These are phyloP conservation scores for Talaromyces albobiverticillius DNA, from an alignment of 2,329 filamentous ascomycete species.

Conservation along the genomic window DNA sequence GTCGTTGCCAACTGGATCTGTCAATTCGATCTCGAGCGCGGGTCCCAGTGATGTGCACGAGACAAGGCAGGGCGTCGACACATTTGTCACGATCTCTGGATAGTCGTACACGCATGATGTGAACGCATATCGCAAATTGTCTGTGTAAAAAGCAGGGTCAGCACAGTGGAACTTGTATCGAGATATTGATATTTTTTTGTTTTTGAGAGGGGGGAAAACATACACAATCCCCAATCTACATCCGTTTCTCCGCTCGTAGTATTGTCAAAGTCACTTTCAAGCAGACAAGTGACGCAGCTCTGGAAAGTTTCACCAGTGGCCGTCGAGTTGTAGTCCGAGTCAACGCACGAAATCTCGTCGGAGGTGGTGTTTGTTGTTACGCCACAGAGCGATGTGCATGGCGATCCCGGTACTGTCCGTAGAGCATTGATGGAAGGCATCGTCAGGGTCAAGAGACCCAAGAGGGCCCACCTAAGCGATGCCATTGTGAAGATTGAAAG, in stretches of 20 bases:
- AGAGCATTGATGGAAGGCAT: slow-evolving; percentile 25
- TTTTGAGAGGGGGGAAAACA: no score
- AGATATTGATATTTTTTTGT: background rate
- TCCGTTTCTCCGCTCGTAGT: slow-evolving; percentile 36
- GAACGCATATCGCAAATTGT: slow-evolving; percentile 46
- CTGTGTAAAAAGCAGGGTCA: slow-evolving; percentile 25
- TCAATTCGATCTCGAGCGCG: slow-evolving; percentile 31
- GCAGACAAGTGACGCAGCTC: slow-evolving; percentile 40
- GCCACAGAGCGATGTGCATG: slow-evolving; percentile 34
- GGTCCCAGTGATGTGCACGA: slow-evolving; percentile 34
- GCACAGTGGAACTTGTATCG: background rate
- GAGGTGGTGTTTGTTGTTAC: slow-evolving; percentile 36
- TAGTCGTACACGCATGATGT: slow-evolving; percentile 43
- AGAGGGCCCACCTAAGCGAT: slow-evolving; percentile 17
- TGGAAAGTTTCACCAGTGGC: slow-evolving; percentile 34
- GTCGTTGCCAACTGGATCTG: slow-evolving; percentile 26
- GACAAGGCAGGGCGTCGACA: slow-evolving; percentile 45
- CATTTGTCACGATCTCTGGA: slow-evolving; percentile 33
- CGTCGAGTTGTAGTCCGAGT: slow-evolving; percentile 33
- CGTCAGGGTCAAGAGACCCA: slow-evolving; percentile 21
- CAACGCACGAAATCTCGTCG: slow-evolving; percentile 41
- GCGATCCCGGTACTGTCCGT: slow-evolving; percentile 35
- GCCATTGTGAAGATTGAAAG: slow-evolving; percentile 1
- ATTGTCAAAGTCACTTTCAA: slow-evolving; percentile 38
- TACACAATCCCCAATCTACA: slow-evolving; percentile 47